Conservation (phyloP, 176 grass and related monocot genomes). For the Oryza brachyantha region DNA sequence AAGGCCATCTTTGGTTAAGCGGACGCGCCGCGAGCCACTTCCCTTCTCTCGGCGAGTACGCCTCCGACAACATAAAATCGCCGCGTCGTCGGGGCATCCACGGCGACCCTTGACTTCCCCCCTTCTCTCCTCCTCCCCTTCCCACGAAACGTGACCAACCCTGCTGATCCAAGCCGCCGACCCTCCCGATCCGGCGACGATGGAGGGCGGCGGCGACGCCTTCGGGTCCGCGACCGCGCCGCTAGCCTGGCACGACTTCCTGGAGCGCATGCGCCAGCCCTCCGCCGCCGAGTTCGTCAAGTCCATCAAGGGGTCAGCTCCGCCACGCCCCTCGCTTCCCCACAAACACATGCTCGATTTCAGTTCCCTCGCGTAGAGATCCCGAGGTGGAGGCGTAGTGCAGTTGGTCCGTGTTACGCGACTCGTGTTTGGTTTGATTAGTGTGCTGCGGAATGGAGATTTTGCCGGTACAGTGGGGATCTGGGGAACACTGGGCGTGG, state of each 20-base stretch:
- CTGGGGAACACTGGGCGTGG: background rate
- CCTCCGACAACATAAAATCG: slow-evolving; percentile 29
- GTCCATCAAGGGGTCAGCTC: slow-evolving; percentile 82
- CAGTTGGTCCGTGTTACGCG: background rate
- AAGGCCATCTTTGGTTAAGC: background rate
- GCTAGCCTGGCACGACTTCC: slow-evolving; percentile 95
- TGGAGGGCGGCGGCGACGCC: slow-evolving; percentile 74
- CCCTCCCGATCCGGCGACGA: slow-evolving; percentile 37
- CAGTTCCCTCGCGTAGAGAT: slow-evolving; percentile 22
- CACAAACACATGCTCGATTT: background rate
- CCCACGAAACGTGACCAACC: background rate
- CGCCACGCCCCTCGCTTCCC: background rate
- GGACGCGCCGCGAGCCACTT: background rate
- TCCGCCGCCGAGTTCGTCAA: slow-evolving; percentile 92
- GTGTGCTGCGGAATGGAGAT: background rate
- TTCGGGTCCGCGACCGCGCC: slow-evolving; percentile 73
- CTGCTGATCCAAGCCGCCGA: slow-evolving; percentile 17
- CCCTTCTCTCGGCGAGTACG: slow-evolving; percentile 7
- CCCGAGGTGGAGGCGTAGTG: background rate
- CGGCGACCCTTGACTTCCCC: slow-evolving; percentile 38
- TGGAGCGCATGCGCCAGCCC: slow-evolving; percentile 96
- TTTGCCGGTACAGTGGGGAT: background rate
- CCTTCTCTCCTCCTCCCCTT: background rate
- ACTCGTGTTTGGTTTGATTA: background rate
- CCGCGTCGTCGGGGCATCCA: slow-evolving; percentile 17